Conservation (phyloP, 148 eudicot species). For the Pharnaceum exiguum region DNA sequence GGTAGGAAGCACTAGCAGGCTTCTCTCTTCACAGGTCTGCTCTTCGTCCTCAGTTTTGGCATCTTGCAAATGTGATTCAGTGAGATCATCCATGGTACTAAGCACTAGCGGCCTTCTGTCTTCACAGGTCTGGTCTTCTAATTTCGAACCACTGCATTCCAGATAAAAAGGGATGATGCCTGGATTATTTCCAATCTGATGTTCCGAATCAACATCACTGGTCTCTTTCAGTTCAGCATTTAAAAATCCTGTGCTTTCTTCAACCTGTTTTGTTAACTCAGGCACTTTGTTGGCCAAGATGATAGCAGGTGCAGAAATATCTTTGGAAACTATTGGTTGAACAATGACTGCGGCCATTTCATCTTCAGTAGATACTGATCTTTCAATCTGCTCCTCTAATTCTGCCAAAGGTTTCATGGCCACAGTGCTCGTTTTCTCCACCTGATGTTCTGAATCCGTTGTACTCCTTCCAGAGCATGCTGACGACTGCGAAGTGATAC, state of each 20-base stretch:
- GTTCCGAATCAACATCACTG: constrained; percentile 2
- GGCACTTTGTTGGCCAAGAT: not conserved
- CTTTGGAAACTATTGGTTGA: not conserved
- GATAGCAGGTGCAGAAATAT: not conserved
- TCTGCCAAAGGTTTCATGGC: not conserved
- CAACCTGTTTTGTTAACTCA: constrained; percentile 4
- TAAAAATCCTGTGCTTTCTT: constrained; percentile 1
- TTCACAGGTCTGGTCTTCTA: no score
- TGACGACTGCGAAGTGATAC: no score
- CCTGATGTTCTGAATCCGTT: no score
- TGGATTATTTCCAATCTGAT: not conserved
- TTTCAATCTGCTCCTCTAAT: not conserved
- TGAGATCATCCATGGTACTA: no score
- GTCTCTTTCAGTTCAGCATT: constrained; percentile 1
- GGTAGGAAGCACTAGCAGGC: no score
- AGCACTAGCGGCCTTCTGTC: no score
- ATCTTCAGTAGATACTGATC: not conserved
- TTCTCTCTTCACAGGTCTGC: no score
- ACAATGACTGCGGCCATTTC: not conserved
- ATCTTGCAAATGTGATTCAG: no score
- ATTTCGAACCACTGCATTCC: not conserved
- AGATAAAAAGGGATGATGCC: not conserved
- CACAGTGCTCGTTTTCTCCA: no score
- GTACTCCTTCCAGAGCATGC: no score
- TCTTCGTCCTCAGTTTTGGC: no score